Evolutionary conservation across 1,284 basidiomycete genomes (phyloP).

Genomic region (Taiwanofungus camphoratus): DNA sequence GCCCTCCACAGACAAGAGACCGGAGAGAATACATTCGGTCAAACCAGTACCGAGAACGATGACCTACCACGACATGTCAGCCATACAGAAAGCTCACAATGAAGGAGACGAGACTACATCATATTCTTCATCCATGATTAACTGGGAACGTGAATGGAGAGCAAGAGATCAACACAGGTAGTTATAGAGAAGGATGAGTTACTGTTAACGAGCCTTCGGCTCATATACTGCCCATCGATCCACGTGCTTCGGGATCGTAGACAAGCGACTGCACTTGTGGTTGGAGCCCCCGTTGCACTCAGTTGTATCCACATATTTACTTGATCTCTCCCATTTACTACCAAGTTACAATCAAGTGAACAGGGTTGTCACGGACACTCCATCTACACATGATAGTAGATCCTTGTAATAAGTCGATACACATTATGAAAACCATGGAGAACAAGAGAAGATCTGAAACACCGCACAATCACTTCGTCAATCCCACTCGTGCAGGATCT

Average conservation of each 20-base stretch:
- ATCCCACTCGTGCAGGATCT: no score
- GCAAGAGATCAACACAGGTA: background rate
- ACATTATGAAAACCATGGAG: no score
- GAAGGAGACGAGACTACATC: constrained; percentile 49
- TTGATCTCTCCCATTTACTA: no score
- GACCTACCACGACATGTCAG: constrained; percentile 47
- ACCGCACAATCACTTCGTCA: no score
- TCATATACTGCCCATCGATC: constrained; percentile 3
- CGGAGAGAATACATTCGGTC: constrained; percentile 97
- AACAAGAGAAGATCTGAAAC: no score
- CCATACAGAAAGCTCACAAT: background rate
- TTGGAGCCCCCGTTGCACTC: no score
- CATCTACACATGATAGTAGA: no score
- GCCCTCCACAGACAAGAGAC: constrained; percentile 94
- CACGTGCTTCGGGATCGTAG: constrained; percentile 4
- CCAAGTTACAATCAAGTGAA: no score
- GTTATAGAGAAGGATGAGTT: constrained; percentile 8
- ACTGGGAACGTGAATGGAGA: constrained; percentile 2
- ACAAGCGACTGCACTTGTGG: no score
- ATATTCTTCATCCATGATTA: constrained; percentile 84
- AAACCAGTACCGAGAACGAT: constrained; percentile 94
- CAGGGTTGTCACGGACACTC: no score
- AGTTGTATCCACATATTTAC: no score
- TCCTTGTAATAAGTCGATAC: no score
- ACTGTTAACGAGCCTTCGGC: constrained; percentile 10